Conservation (phyloP, 2,329 filamentous ascomycete species). For the Exophiala bonariae region DNA sequence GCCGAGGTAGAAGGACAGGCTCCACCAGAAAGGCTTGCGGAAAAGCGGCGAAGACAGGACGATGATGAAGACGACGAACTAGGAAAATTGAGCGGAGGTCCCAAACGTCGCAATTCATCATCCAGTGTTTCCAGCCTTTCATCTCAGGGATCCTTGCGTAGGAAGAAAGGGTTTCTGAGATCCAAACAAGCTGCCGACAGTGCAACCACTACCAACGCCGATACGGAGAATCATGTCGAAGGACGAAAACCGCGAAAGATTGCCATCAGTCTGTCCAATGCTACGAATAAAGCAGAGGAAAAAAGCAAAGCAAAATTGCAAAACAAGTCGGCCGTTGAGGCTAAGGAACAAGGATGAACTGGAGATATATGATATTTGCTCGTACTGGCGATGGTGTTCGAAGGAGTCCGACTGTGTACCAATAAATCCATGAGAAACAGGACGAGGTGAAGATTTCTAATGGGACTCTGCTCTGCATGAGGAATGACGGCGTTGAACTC, state of each 20-base stretch:
- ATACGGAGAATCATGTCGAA: slow-evolving; percentile 21
- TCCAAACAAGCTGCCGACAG: slow-evolving; percentile 24
- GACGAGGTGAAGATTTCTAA: slow-evolving; percentile 1
- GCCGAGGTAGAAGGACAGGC: slow-evolving; percentile 36
- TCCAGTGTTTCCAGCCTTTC: slow-evolving; percentile 31
- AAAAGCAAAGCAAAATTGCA: slow-evolving; percentile 4
- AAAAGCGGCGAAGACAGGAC: slow-evolving; percentile 74
- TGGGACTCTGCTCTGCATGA: background rate
- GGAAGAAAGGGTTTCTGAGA: slow-evolving; percentile 26
- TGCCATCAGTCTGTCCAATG: slow-evolving; percentile 26
- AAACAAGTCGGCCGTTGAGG: slow-evolving; percentile 6
- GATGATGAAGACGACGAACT: slow-evolving; percentile 93
- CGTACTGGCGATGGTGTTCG: slow-evolving; percentile 20
- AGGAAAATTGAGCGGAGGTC: slow-evolving; percentile 68
- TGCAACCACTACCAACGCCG: slow-evolving; percentile 8
- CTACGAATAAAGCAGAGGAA: slow-evolving; percentile 19
- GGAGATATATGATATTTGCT: slow-evolving; percentile 7
- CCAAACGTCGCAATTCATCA: slow-evolving; percentile 47
- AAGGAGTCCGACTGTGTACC: slow-evolving; percentile 20
- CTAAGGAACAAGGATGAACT: slow-evolving; percentile 13
- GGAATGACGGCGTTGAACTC: slow-evolving; percentile 11
- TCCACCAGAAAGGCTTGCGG: slow-evolving; percentile 75
- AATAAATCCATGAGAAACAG: slow-evolving; percentile 6
- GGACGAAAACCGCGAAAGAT: slow-evolving; percentile 25
- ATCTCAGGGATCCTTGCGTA: slow-evolving; percentile 21